phyloP scores from a whole-genome alignment of 495 filamentous ascomycete species.

The Penicillium lagena region DNA sequence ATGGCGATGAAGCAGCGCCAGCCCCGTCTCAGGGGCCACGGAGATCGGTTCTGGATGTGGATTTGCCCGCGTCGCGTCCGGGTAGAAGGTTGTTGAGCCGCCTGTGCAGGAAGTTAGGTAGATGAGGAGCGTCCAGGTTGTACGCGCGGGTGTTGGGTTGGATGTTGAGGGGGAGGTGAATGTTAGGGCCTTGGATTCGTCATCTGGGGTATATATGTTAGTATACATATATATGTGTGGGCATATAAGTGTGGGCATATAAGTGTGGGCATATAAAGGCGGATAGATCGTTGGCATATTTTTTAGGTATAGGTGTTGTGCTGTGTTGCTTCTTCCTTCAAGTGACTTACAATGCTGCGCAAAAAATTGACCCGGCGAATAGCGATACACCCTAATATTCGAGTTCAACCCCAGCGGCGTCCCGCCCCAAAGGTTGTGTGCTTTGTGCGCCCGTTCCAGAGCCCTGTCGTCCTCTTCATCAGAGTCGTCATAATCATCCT shows the following conservation, averaged over 20 bases:
- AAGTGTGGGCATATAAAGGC: background rate
- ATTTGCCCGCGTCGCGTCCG: slow-evolving; percentile 50
- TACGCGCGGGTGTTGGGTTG: slow-evolving; percentile 53
- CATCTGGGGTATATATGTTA: slow-evolving; percentile 44
- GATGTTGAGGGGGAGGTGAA: slow-evolving; percentile 38
- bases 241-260: background rate
- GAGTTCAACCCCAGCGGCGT: slow-evolving; percentile 79
- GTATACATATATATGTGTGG: background rate
- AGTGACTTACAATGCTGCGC: slow-evolving; percentile 75
- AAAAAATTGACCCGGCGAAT: slow-evolving; percentile 80
- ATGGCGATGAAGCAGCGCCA: slow-evolving; percentile 83
- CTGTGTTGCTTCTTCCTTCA: background rate
- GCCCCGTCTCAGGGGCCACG: slow-evolving; percentile 69
- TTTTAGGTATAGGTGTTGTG: background rate
- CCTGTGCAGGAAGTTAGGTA: slow-evolving; percentile 78
- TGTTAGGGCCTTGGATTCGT: slow-evolving; percentile 66
- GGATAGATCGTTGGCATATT: too few species aligned
- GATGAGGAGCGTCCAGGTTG: slow-evolving; percentile 88
- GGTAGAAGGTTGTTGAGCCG: slow-evolving; percentile 91
- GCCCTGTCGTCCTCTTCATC: slow-evolving; percentile 45
- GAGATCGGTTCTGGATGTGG: slow-evolving; percentile 54
- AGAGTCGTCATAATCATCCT: slow-evolving; percentile 26
- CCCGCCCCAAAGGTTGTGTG: slow-evolving; percentile 62
- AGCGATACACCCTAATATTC: slow-evolving; percentile 90
- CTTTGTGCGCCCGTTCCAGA: slow-evolving; percentile 1